These are phyloP conservation scores for Phalaenopsis aphrodite DNA, from an alignment of 106 monocot genomes.

Conservation along the genomic window DNA sequence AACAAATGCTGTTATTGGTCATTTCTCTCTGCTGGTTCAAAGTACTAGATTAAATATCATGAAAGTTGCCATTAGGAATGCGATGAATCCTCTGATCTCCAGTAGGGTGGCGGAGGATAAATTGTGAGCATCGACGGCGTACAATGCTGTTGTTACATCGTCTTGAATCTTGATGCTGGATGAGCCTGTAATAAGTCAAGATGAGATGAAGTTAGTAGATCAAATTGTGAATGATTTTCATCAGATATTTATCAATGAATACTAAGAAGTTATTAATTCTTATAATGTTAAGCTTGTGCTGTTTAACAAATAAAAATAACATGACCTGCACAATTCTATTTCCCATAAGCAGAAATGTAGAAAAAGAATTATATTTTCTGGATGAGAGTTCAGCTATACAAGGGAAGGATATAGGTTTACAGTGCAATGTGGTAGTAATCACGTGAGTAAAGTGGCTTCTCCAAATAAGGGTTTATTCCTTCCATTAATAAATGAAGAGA, in stretches of 20 bases:
- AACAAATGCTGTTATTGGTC: neutral
- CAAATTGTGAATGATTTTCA: too few species aligned
- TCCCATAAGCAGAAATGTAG: neutral
- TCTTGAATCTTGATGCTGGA: slow-evolving; percentile 56
- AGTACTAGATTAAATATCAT: slow-evolving; percentile 20
- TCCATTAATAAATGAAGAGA: neutral
- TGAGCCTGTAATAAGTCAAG: slow-evolving; percentile 37
- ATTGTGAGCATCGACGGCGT: slow-evolving; percentile 42
- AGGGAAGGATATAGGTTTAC: neutral
- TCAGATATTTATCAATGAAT: too few species aligned
- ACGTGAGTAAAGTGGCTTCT: too few species aligned
- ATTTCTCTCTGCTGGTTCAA: neutral
- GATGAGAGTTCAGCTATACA: neutral
- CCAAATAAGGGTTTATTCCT: neutral
- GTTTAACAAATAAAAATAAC: too few species aligned
- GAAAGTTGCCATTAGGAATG: slow-evolving; percentile 21
- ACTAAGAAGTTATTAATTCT: too few species aligned
- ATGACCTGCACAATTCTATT: neutral
- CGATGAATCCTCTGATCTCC: slow-evolving; percentile 10
- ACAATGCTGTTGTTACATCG: slow-evolving; percentile 31
- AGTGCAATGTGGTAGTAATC: neutral
- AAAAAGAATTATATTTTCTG: neutral
- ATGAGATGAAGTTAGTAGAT: too few species aligned
- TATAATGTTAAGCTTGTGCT: too few species aligned
- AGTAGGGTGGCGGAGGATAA: slow-evolving; percentile 25